Percentiles rank a stretch among this genome's conserved stretches.
phyloP scores from a whole-genome alignment of 2,329 filamentous ascomycete genomes.

The Beauveria brongniartii region DNA sequence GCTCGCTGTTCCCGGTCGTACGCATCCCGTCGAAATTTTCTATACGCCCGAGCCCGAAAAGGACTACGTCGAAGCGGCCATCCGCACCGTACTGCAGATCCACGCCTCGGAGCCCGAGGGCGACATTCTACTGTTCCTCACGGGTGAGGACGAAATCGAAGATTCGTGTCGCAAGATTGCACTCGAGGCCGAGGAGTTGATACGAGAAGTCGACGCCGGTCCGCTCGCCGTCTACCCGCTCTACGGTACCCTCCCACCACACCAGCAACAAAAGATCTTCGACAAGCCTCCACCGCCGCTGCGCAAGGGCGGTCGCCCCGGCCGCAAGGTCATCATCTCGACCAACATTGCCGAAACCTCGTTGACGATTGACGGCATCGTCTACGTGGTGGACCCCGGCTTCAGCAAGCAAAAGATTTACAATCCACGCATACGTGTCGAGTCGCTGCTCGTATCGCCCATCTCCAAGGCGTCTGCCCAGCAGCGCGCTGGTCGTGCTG shows the following conservation, averaged over 20 bases:
- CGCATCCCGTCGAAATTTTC: slow-evolving; percentile 95
- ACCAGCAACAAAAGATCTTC: slow-evolving; percentile 93
- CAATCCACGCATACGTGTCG: slow-evolving; percentile 91
- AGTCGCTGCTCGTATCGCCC: slow-evolving; percentile 93
- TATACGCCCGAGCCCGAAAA: slow-evolving; percentile 94
- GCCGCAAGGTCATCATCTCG: slow-evolving; percentile 88
- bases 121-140: slow-evolving; percentile 89
- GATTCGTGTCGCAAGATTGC: slow-evolving; percentile 88
- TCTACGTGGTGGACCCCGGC: slow-evolving; percentile 97
- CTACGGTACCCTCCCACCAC: slow-evolving; percentile 85
- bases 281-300: slow-evolving; percentile 72
- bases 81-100: slow-evolving; percentile 92
- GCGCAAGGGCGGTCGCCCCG: slow-evolving; percentile 69
- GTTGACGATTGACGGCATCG: slow-evolving; percentile 96
- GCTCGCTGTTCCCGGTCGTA: slow-evolving; percentile 88
- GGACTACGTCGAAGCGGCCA: slow-evolving; percentile 92
- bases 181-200: slow-evolving; percentile 85
- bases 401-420: slow-evolving; percentile 99
- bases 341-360: slow-evolving; percentile 98
- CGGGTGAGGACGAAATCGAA: slow-evolving; percentile 97
- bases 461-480: slow-evolving; percentile 97
- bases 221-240: slow-evolving; percentile 86
- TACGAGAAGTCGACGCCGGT: slow-evolving; percentile 82
- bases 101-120: slow-evolving; percentile 88
- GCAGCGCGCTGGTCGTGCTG: slow-evolving; percentile 96